Conservation (phyloP, 2,329 filamentous ascomycete genomes). For the Penicillium concentricum region DNA sequence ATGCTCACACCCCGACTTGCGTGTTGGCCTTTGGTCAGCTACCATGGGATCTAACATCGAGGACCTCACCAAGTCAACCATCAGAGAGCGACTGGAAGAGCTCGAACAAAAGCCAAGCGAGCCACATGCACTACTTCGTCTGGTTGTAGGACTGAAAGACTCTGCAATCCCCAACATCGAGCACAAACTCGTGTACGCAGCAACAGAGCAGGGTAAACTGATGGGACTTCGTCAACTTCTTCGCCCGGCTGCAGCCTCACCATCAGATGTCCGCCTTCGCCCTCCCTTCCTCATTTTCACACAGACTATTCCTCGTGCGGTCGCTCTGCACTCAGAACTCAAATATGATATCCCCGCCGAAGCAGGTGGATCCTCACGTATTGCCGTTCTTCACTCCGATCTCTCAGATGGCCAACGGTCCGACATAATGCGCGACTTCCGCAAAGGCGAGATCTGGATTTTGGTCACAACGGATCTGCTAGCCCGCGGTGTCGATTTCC, state of each 20-base stretch:
- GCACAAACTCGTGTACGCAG: slow-evolving; percentile 86
- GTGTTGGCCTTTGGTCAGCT: slow-evolving; percentile 86
- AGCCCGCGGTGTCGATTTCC: slow-evolving; percentile 89
- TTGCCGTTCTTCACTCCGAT: slow-evolving; percentile 87
- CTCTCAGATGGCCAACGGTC: slow-evolving; percentile 74
- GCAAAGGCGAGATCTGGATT: slow-evolving; percentile 91
- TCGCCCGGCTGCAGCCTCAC: slow-evolving; percentile 64
- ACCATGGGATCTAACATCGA: slow-evolving; percentile 96
- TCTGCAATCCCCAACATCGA: slow-evolving; percentile 89
- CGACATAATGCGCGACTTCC: slow-evolving; percentile 82
- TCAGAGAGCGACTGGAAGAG: slow-evolving; percentile 53
- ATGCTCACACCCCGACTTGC: slow-evolving; percentile 68
- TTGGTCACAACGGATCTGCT: slow-evolving; percentile 94
- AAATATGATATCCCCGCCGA: slow-evolving; percentile 90
- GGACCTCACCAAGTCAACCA: slow-evolving; percentile 67
- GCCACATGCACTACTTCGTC: slow-evolving; percentile 62
- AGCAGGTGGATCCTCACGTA: slow-evolving; percentile 78
- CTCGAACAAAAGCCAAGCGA: slow-evolving; percentile 18
- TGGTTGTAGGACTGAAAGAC: slow-evolving; percentile 96
- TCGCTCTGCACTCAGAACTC: slow-evolving; percentile 83
- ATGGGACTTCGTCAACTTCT: slow-evolving; percentile 86
- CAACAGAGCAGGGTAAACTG: slow-evolving; percentile 89
- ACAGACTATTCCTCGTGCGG: slow-evolving; percentile 88
- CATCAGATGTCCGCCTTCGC: slow-evolving; percentile 56
- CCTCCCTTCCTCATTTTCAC: slow-evolving; percentile 95